phyloP scores from a whole-genome alignment of 306 rosid genomes.

The Prunus campanulata region DNA sequence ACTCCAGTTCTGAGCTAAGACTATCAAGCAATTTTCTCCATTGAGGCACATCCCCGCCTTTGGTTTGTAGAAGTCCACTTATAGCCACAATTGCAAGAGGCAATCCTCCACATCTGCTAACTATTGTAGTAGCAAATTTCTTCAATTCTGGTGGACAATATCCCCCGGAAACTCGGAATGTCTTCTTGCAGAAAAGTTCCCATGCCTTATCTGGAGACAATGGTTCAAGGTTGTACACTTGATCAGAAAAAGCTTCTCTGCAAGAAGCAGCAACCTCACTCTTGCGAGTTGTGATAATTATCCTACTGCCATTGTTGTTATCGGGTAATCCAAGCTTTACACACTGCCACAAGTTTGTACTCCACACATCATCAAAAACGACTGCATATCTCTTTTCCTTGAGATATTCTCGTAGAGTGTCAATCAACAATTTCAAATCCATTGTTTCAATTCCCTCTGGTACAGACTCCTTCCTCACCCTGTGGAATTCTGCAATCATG shows the following conservation, averaged over 20 bases:
- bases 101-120: background rate
- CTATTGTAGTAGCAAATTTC: background rate
- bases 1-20: no score
- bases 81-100: background rate
- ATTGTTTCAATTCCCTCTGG: background rate
- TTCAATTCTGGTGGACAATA: background rate
- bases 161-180: background rate
- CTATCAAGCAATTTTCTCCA: no score
- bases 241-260: no score
- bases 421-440: background rate
- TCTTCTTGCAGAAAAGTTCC: background rate
- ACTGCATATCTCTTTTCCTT: slow-evolving; percentile 8
- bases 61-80: background rate
- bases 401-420: background rate
- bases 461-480: background rate
- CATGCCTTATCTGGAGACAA: background rate
- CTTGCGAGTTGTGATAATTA: no score
- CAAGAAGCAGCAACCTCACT: no score
- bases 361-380: slow-evolving; percentile 26
- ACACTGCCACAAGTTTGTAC: slow-evolving; percentile 1
- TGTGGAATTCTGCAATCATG: background rate
- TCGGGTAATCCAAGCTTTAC: background rate
- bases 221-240: no score
- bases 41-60: no score
- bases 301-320: no score